These are phyloP conservation scores for Massariosphaeria phaeospora DNA, from an alignment of 495 filamentous ascomycete genomes.

Conservation along the genomic window DNA sequence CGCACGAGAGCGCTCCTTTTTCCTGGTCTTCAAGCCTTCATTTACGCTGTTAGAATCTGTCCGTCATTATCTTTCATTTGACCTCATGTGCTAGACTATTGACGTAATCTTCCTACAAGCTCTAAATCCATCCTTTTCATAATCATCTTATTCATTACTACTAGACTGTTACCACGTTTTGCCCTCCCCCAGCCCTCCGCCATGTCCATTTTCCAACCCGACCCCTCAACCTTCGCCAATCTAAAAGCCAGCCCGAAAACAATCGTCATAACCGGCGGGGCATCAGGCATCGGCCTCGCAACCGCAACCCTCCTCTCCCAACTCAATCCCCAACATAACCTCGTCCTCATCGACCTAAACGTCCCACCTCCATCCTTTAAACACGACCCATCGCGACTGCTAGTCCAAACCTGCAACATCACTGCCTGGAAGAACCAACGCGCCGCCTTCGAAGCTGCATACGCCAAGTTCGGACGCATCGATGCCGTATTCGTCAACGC, in stretches of 20 bases:
- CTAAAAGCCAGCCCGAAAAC: slow-evolving; percentile 31
- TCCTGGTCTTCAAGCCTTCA: no score
- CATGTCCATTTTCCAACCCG: slow-evolving; percentile 23
- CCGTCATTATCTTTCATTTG: no score
- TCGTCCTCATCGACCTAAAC: slow-evolving; percentile 33
- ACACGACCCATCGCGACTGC: slow-evolving; percentile 27
- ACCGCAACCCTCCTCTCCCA: slow-evolving; percentile 35
- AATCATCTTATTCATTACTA: not conserved
- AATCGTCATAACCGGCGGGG: slow-evolving; percentile 39
- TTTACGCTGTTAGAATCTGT: no score
- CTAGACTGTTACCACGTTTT: not conserved
- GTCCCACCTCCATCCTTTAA: slow-evolving; percentile 20
- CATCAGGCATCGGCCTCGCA: slow-evolving; percentile 39
- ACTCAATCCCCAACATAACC: slow-evolving; percentile 32
- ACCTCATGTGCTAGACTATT: no score
- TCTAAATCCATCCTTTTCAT: no score
- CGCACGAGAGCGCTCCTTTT: no score
- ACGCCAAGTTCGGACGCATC: slow-evolving; percentile 33
- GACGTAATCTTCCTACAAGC: no score
- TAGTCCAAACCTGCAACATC: slow-evolving; percentile 37
- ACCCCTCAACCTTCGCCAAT: slow-evolving; percentile 8
- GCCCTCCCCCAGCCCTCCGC: not conserved
- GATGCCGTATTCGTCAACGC: slow-evolving; percentile 39
- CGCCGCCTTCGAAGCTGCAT: slow-evolving; percentile 33
- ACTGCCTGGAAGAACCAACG: slow-evolving; percentile 35